phyloP scores from a whole-genome alignment of 169 alveolate species.

The Plasmodium knowlesi region DNA sequence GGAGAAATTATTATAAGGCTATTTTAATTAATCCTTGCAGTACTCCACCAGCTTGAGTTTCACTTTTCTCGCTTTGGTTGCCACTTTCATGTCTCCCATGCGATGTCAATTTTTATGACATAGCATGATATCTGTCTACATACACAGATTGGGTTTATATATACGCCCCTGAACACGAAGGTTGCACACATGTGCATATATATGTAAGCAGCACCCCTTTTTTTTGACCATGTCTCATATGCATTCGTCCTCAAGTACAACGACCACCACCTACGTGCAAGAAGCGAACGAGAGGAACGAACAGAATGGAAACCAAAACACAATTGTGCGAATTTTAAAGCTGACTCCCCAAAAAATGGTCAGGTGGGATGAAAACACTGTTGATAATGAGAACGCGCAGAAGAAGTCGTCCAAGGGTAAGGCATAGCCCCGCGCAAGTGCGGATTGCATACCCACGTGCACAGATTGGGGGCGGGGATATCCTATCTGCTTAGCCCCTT shows the following conservation, averaged over 20 bases:
- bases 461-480: background rate
- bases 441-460: background rate
- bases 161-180: background rate
- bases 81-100: background rate
- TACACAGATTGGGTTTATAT: background rate
- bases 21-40: background rate
- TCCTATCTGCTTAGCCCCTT: background rate
- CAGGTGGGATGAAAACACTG: conserved; percentile 58
- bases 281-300: conserved; percentile 33
- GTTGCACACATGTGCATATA: conserved; percentile 3
- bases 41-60: background rate
- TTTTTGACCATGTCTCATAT: conserved; percentile 54
- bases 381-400: conserved; percentile 67
- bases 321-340: conserved; percentile 56
- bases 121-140: background rate
- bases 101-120: background rate
- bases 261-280: conserved; percentile 68
- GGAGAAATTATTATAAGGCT: background rate
- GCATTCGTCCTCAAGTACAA: conserved; percentile 33
- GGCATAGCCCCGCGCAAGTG: background rate
- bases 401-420: conserved; percentile 74
- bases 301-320: conserved; percentile 28
- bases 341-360: conserved; percentile 65
- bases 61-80: background rate
- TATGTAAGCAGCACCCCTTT: background rate